Conservation (phyloP, 2,329 filamentous ascomycete genomes). For the Colletotrichum horii region DNA sequence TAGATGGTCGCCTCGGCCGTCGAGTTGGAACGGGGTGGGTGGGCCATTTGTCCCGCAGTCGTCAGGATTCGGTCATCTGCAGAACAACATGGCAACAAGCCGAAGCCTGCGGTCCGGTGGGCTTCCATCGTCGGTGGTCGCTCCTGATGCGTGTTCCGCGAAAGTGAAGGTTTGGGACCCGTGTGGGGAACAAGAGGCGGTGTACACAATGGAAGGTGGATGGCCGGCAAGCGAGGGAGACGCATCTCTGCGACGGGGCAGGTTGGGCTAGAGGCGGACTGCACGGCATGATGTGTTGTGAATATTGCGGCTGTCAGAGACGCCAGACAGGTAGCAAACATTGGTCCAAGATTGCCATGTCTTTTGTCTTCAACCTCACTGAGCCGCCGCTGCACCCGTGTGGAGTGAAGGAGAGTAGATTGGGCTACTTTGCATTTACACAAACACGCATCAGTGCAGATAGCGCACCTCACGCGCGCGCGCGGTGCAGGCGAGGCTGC, state of each 20-base stretch:
- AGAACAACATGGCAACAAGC: not conserved
- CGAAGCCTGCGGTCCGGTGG: constrained; percentile 5
- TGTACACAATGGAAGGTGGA: not conserved
- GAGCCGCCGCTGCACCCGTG: not conserved
- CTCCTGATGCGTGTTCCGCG: not conserved
- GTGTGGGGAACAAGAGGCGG: constrained; percentile 18
- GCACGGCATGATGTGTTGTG: not conserved
- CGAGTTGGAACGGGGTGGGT: constrained; percentile 1
- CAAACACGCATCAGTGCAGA: constrained; percentile 1
- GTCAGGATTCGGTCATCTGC: constrained; percentile 6
- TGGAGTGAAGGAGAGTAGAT: not conserved
- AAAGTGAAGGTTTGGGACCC: not conserved
- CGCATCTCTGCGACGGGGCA: not conserved
- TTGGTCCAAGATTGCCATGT: not conserved
- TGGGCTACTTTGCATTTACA: not conserved
- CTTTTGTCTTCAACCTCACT: not conserved
- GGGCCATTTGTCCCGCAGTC: not conserved
- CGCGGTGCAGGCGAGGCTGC: not conserved
- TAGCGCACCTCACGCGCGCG: not conserved
- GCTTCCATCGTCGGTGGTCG: not conserved
- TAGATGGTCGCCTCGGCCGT: constrained; percentile 17
- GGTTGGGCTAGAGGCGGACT: not conserved
- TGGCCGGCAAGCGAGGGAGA: not conserved
- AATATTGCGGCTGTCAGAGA: not conserved
- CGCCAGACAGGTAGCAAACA: not conserved